Conservation (phyloP, 2,329 filamentous ascomycete species). For the Cryphonectria radicalis region DNA sequence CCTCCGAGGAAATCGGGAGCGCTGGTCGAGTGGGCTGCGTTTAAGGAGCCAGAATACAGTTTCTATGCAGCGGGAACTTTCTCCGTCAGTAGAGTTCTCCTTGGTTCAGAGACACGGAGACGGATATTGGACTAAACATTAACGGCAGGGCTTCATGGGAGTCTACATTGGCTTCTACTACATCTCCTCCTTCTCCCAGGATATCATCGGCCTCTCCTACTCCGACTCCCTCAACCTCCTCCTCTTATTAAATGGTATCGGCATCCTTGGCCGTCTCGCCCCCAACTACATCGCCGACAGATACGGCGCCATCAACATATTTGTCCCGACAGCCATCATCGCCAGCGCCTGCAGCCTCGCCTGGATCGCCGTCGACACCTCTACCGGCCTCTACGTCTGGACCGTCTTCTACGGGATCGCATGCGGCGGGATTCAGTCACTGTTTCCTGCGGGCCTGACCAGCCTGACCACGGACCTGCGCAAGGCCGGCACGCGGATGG, state of each 20-base stretch:
- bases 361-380: conserved; percentile 61
- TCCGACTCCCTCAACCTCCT: conserved; percentile 62
- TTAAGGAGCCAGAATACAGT: conserved; percentile 59
- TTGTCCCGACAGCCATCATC: conserved; percentile 52
- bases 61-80: conserved; percentile 56
- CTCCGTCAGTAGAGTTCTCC: conserved; percentile 44
- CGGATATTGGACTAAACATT: not conserved
- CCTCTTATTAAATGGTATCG: conserved; percentile 67
- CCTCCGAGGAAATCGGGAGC: conserved; percentile 54
- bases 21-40: conserved; percentile 59
- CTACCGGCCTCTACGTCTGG: conserved; percentile 63
- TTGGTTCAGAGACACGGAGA: not conserved
- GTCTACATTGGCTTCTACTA: conserved; percentile 66
- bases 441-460: conserved; percentile 67
- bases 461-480: conserved; percentile 56
- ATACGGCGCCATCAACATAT: conserved; percentile 63
- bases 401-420: conserved; percentile 66
- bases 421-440: conserved; percentile 65
- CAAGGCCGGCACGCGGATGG: conserved; percentile 59
- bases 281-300: conserved; percentile 64
- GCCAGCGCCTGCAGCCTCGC: conserved; percentile 52
- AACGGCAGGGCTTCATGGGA: conserved; percentile 49
- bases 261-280: conserved; percentile 59
- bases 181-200: conserved; percentile 53
- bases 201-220: conserved; percentile 49